These are phyloP conservation scores for Bryoerythrophyllum caledonicum DNA, from an alignment of 225 moss, liverwort and hornwort genomes.

Conservation along the genomic window DNA sequence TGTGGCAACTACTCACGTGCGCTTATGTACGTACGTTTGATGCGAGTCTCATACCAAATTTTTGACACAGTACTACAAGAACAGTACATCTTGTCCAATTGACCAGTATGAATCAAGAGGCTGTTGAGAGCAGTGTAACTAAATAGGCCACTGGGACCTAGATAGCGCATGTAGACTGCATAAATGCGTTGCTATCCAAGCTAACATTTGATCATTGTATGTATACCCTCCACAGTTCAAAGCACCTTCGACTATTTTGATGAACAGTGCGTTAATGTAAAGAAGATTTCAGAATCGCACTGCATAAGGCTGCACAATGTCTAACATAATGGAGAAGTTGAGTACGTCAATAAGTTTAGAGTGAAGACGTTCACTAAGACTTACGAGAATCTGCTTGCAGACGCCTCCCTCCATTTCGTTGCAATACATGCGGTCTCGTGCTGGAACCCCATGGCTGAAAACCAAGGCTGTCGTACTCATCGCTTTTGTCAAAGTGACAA, in stretches of 20 bases:
- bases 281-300: conserved; percentile 8
- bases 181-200: neutral
- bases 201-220: neutral
- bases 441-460: conserved; percentile 45
- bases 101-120: neutral
- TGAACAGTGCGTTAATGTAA: conserved; percentile 5
- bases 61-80: neutral
- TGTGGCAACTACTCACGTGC: neutral
- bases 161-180: neutral
- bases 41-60: neutral
- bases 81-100: neutral
- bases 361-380: conserved; percentile 24
- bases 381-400: conserved; percentile 51
- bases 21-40: neutral
- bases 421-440: conserved; percentile 22
- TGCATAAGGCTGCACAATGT: conserved; percentile 13
- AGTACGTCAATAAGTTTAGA: neutral
- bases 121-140: neutral
- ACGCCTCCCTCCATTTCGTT: conserved; percentile 44
- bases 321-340: conserved; percentile 11
- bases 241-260: conserved; percentile 11
- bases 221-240: conserved; percentile 13
- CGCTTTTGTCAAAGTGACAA: conserved; percentile 33
- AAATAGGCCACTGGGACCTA: neutral
- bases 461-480: conserved; percentile 30